Evolutionary conservation across 768 basidiomycete species (phyloP), one percentile per base, ranked within the genome.

Genomic region (Termitomyces sp.): DNA sequence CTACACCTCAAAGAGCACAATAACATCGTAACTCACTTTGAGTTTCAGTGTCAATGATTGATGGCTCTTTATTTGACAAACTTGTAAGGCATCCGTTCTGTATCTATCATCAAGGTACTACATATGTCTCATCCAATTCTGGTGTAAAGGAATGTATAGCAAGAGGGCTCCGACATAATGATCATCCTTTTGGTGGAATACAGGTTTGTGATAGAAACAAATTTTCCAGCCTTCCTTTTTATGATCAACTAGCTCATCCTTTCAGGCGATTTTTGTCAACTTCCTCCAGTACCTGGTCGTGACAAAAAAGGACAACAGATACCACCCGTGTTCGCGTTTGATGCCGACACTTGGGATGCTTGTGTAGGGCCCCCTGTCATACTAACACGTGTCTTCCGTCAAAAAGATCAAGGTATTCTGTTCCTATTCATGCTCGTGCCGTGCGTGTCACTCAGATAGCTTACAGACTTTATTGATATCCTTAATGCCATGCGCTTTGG

Each of bases 231-330:
- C 31, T 32, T 52, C 18, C 27, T 50, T 2, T 9, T 40, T 38
- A 41, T n/a, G 23, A 42, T 48, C 9, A 27, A 20, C n/a, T 55
- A 94, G 88, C 80, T 94, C 50, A 77, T 90, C 32, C 72, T 94
- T 4, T 92, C 88, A 7, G 94, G 94, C 7, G 94, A 97, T 65
- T 95, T 95, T 68, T 94, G 84, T 65, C 93, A 97, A 68, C 76
- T 97, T 0, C 94, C 94, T 10, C 94, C 94, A 1, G 90, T 95
- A 0, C 75, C 80, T 12, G 74, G 72, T 32, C 69, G 77, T 60
- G 62, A 79, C 69, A 66, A 73, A 63, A 72, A 82, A 46, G 78
- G 78, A 59, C 55, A 79, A 60, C 39, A 77, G 11, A 74, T 84
- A 31, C 71, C 75, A 7, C 72, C 83, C 5, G 67, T 58, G 6